Base-by-base conservation (phyloP, 345 rosid species). In the Arabis hirsuta region DNA sequence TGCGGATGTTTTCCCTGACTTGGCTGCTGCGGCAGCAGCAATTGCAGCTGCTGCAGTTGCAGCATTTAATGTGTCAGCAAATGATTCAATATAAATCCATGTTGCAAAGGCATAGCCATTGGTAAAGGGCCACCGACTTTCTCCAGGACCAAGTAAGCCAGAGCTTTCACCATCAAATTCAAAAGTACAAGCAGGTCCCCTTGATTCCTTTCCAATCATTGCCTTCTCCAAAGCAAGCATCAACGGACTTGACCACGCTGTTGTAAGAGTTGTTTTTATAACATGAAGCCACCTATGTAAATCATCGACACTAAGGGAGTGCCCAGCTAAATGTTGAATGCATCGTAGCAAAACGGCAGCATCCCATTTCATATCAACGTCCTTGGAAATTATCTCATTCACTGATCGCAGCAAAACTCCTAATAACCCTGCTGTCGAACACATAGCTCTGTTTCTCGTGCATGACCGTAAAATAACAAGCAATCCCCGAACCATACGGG, bases 131-230 rank as follows among this genome's bases (percentile, higher is more conserved):
- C 99, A 95, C 56, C 96, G 93, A 63, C 96, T 90, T 80, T 95
- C 99, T 55, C 97, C 99, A 12, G 99, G 96, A 79, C 99, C 98
- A 84, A 95, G 98, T 86, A 95, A 85, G 76, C 99, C 99, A 72
- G 99, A 95, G 80, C 89, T 90, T 84, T 95, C 99, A 56, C 99
- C 99, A 83, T 95, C 98, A 85, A 95, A 95, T 80, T 95, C 99
- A 47, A 95, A 95, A 43, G 98, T 90, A 57, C 84, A 84, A 45
- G 90, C 83, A 47, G 99, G 99, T 62, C 99, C 99, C 80, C 89
- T 95, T 38, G 96, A 85, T 78, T 95, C 99, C 82, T 87, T 92
- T 65, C 98, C 98, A 76, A 85, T 76, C 80, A 95, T 81, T 72
- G 96, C 97, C 84, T 86, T 90, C 86, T 95, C 99, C 67, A 95